phyloP scores from a whole-genome alignment of 2,329 filamentous ascomycete genomes.

The Geosmithia putterillii region DNA sequence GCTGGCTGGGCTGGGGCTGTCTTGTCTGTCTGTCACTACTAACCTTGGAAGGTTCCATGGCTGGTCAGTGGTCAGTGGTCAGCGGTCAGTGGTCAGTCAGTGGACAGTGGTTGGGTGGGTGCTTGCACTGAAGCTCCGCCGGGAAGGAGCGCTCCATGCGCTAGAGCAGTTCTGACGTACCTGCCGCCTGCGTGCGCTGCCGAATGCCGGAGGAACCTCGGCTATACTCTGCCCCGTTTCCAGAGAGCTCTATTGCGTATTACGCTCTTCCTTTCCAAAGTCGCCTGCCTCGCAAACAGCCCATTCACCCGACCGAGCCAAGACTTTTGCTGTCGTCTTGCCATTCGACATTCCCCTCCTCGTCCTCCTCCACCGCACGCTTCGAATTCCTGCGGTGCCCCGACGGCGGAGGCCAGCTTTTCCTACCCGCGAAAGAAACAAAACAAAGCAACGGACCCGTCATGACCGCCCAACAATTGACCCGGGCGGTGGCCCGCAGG shows the following conservation, averaged over 20 bases:
- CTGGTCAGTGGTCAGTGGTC: too few species aligned
- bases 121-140: background rate
- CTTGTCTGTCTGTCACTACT: too few species aligned
- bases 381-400: background rate
- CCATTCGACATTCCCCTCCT: background rate
- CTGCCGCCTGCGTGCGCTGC: background rate
- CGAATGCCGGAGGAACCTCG: background rate
- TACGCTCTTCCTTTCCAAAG: background rate
- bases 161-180: background rate
- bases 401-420: slow-evolving; percentile 1
- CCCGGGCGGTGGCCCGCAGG: slow-evolving; percentile 1
- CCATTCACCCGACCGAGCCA: too few species aligned
- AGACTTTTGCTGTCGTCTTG: too few species aligned
- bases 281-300: too few species aligned
- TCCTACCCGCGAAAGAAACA: background rate
- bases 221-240: background rate
- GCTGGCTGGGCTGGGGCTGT: too few species aligned
- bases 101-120: background rate
- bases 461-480: slow-evolving; percentile 4
- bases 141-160: background rate
- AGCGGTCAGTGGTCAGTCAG: background rate
- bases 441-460: background rate
- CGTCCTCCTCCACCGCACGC: background rate
- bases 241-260: background rate
- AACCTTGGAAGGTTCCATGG: too few species aligned